Conservation (phyloP, 2,329 filamentous ascomycete genomes). For the Gremmenia infestans region DNA sequence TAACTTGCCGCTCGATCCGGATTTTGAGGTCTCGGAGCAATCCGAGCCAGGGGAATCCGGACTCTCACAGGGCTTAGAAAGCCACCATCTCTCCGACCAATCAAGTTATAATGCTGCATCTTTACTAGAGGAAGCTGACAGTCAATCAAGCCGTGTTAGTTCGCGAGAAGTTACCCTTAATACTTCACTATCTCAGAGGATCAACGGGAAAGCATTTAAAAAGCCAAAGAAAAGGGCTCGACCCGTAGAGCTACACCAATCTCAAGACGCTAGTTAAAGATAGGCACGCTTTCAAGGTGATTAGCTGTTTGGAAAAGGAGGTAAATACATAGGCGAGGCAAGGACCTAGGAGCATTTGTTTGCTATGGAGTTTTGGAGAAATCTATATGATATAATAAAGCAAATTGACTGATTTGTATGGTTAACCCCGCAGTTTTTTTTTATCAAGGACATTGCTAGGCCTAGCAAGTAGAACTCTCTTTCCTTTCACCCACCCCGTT, state of each 20-base stretch:
- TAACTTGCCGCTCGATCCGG: slow-evolving; percentile 25
- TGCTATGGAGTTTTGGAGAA: slow-evolving; percentile 11
- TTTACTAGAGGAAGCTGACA: neutral
- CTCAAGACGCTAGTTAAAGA: slow-evolving; percentile 33
- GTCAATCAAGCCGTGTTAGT: neutral
- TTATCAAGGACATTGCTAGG: slow-evolving; percentile 16
- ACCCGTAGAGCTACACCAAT: slow-evolving; percentile 29
- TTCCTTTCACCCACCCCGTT: neutral
- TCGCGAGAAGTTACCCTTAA: slow-evolving; percentile 5
- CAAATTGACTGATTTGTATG: slow-evolving; percentile 18
- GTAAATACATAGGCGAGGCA: neutral
- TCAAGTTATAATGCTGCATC: slow-evolving; percentile 1
- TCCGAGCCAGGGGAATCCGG: slow-evolving; percentile 8
- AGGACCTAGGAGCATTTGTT: slow-evolving; percentile 5
- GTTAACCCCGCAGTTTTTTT: slow-evolving; percentile 18
- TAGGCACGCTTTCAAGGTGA: slow-evolving; percentile 13
- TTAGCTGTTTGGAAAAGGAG: neutral
- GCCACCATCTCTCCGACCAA: slow-evolving; percentile 9
- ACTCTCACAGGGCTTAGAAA: slow-evolving; percentile 14
- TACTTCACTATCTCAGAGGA: slow-evolving; percentile 3
- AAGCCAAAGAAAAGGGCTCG: slow-evolving; percentile 21
- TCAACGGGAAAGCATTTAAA: slow-evolving; percentile 1
- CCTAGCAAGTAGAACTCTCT: slow-evolving; percentile 8
- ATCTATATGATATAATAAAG: slow-evolving; percentile 16
- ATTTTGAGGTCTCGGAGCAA: slow-evolving; percentile 17